A percentile compares a stretch with the other conserved stretches of the same genome.
Conservation (phyloP, 352 stramenopile genomes). For the Pythium aquatile region DNA sequence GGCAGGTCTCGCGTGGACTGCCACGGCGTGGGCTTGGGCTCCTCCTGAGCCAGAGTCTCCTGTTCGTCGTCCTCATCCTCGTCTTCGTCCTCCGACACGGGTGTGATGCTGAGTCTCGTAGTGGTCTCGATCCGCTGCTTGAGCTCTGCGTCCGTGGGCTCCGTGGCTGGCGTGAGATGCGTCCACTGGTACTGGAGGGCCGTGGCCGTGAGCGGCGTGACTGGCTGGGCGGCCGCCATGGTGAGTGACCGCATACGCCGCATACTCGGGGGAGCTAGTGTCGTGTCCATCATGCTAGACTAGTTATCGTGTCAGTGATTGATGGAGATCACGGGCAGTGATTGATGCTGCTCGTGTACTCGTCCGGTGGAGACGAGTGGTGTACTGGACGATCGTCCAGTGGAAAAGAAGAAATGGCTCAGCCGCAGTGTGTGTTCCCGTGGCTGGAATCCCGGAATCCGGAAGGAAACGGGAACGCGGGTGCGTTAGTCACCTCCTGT, state of each 20-base stretch:
- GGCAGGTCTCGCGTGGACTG: conserved; percentile 57
- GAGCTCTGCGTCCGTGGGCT: conserved; percentile 25
- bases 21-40: conserved; percentile 38
- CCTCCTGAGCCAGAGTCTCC: conserved; percentile 5
- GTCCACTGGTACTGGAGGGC: conserved; percentile 31
- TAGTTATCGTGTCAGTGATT: not conserved
- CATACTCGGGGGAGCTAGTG: not conserved
- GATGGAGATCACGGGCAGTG: not conserved
- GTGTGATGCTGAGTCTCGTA: conserved; percentile 19
- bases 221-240: conserved; percentile 15
- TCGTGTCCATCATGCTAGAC: conserved; percentile 2
- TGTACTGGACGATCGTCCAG: conserved; percentile 25
- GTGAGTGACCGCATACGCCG: conserved; percentile 13
- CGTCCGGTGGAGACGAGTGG: conserved; percentile 8
- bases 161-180: conserved; percentile 12
- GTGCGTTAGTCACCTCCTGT: conserved; percentile 18
- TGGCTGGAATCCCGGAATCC: conserved; percentile 11
- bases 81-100: conserved; percentile 16
- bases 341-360: not conserved
- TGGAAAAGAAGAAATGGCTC: conserved; percentile 26
- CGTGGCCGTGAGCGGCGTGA: conserved; percentile 24
- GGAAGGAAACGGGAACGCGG: conserved; percentile 5
- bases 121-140: conserved; percentile 22
- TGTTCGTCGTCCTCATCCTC: not conserved
- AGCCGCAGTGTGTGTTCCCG: not conserved